Evolutionary conservation across 106 monocot genomes (phyloP).

Genomic region (Ottelia alismoides): DNA sequence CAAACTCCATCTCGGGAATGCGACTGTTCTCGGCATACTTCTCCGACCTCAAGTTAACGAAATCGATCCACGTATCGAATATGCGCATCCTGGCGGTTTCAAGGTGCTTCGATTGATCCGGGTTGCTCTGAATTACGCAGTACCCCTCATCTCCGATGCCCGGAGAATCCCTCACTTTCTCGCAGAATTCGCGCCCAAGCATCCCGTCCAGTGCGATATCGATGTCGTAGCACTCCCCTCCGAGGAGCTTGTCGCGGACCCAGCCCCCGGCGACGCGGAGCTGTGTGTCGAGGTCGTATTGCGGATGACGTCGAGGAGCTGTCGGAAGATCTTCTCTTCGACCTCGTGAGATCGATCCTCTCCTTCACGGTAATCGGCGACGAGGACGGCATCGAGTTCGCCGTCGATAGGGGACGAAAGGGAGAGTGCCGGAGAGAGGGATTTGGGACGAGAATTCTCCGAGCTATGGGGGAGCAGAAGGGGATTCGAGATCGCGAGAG

Average conservation of each 20-base stretch:
- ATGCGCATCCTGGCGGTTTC: conserved; percentile 97
- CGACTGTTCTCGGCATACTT: conserved; percentile 93
- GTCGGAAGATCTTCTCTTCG: conserved; percentile 70
- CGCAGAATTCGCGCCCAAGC: conserved; percentile 79
- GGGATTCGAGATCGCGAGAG: too few relatives aligned
- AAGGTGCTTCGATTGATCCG: conserved; percentile 96
- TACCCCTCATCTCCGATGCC: conserved; percentile 50
- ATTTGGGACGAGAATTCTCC: too few relatives aligned
- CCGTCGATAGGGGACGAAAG: too few relatives aligned
- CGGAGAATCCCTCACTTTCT: conserved; percentile 69
- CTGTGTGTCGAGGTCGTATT: conserved; percentile 58
- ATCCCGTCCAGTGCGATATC: conserved; percentile 95
- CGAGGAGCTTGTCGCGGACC: conserved; percentile 94
- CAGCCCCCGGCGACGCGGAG: conserved; percentile 92
- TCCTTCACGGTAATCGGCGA: conserved; percentile 26
- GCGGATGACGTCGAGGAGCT: conserved; percentile 53
- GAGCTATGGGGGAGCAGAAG: too few relatives aligned
- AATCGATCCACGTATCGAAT: conserved; percentile 84
- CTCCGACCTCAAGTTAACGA: conserved; percentile 98
- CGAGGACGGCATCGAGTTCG: too few relatives aligned
- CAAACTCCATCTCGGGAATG: conserved; percentile 96
- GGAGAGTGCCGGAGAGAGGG: too few relatives aligned
- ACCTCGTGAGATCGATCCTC: conserved; percentile 54
- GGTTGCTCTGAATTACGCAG: conserved; percentile 92
- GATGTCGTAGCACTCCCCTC: conserved; percentile 82